Evolutionary conservation across 2,329 filamentous ascomycete genomes (phyloP).

Genomic region (Talaromyces sp.): DNA sequence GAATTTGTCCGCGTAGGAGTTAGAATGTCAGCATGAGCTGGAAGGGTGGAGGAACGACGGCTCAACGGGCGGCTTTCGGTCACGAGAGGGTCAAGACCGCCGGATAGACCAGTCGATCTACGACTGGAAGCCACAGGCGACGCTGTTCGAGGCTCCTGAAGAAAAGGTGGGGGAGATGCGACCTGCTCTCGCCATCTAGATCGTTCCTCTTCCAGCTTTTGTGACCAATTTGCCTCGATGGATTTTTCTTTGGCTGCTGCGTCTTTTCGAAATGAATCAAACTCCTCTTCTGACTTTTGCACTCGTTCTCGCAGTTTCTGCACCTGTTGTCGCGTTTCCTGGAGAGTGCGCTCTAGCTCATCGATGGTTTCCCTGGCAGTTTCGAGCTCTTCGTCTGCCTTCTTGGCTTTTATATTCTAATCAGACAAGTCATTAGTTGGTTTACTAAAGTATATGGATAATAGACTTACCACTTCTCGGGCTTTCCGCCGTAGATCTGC

Average conservation of each 20-base stretch:
- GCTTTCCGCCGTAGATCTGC: constrained; percentile 84
- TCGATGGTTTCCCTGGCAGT: constrained; percentile 43
- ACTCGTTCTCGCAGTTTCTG: constrained; percentile 38
- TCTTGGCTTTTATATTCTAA: constrained; percentile 61
- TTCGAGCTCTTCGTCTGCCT: constrained; percentile 78
- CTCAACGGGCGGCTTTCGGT: constrained; percentile 33
- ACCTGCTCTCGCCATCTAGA: constrained; percentile 51
- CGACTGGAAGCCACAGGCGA: constrained; percentile 39
- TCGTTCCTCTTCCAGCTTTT: constrained; percentile 60
- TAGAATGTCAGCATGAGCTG: constrained; percentile 29
- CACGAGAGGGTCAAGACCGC: constrained; percentile 33
- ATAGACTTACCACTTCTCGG: constrained; percentile 64
- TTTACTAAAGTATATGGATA: neutral
- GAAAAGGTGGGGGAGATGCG: constrained; percentile 27
- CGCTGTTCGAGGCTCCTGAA: constrained; percentile 32
- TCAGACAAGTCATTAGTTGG: constrained; percentile 15
- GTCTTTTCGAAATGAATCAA: constrained; percentile 53
- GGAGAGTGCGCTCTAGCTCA: constrained; percentile 51
- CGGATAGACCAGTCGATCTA: constrained; percentile 30
- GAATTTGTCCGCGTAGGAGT: constrained; percentile 45
- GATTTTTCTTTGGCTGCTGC: constrained; percentile 54
- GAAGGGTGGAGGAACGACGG: constrained; percentile 35
- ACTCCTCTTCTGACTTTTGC: constrained; percentile 52
- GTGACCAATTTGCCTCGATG: constrained; percentile 51
- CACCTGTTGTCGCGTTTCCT: constrained; percentile 57